Base-by-base conservation (phyloP, 1,284 basidiomycete species). In the Cryptococcus wingfieldii region DNA sequence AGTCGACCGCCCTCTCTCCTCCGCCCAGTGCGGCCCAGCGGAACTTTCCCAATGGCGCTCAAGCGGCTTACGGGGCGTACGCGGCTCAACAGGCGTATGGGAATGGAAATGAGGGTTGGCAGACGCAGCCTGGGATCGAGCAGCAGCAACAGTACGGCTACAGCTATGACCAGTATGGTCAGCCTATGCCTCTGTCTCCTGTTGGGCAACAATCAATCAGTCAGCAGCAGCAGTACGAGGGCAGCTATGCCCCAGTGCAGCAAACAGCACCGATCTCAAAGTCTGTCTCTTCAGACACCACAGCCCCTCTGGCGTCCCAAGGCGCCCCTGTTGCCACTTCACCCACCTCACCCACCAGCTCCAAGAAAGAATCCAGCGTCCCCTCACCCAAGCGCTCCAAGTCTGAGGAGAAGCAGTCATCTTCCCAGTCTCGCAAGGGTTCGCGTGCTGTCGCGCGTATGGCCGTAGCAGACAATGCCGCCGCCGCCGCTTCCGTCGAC, bases 381-480 rank as follows among this genome's bases (percentile, higher is more conserved):
- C 45, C 45, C 19, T 27, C 44, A 6, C 5, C 45, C 19, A 18
- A 25, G 10, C 45, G 45, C 25, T 25, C 45, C 27, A 23, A 18
- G 19, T 28, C 45, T 8, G 45, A 46, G 4, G 45, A 46, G 4
- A 46, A 46, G 5, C 8, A 23, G 16, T 23, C 45, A 42, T 13
- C 41, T 42, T 9, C 41, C 23, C 16, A 9, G 45, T 9, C 12
- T 28, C 25, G 28, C 13, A 49, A 49, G 37, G 37, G 37, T 5
- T 49, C 48, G 12, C 48, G 48, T 27, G 65, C 67, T 8, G 58
- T 60, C 4, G 61, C 65, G 5, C 59, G 70, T 8, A 60, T 71
- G 42, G 70, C 70, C 4, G 62, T 60, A 0, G 72, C 73, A 10
- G 70, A 74, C 41, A 56, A 54, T 18, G 67, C 72, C 5, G 71